Evolutionary conservation across 176 grass and related monocot species (phyloP).

Genomic region (Poa pratensis): DNA sequence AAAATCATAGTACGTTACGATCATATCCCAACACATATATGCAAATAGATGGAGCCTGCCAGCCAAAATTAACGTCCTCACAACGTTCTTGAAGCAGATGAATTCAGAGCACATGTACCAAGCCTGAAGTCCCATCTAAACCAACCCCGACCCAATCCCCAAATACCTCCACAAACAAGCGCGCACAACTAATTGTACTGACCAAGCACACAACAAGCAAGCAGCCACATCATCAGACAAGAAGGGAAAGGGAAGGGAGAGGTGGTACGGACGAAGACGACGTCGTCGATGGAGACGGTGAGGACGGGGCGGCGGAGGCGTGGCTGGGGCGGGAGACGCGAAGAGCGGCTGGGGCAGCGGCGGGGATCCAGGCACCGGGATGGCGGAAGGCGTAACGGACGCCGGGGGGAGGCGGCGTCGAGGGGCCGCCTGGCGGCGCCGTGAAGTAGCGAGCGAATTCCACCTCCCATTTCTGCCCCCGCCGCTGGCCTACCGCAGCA

Average conservation of each 20-base stretch:
- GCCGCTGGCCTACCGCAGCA: background rate
- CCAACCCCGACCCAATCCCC: background rate
- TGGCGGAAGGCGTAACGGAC: constrained; percentile 39
- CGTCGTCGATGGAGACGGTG: constrained; percentile 53
- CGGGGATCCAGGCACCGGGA: constrained; percentile 57
- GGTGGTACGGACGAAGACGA: constrained; percentile 50
- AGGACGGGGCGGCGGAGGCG: constrained; percentile 37
- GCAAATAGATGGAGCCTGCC: background rate
- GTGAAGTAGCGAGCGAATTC: constrained; percentile 66
- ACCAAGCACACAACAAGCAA: constrained; percentile 21
- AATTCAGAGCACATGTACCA: background rate
- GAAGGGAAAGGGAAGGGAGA: background rate
- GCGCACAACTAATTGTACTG: background rate
- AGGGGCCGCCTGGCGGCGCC: constrained; percentile 22
- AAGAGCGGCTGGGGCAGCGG: constrained; percentile 37
- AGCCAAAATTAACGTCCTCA: background rate
- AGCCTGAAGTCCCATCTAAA: background rate
- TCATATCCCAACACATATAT: background rate
- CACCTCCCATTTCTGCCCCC: constrained; percentile 53
- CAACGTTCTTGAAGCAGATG: constrained; percentile 19
- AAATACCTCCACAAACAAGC: background rate
- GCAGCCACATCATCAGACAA: background rate
- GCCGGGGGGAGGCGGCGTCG: constrained; percentile 29
- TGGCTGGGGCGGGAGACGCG: constrained; percentile 29
- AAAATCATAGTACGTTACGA: background rate